Evolutionary conservation across 1,284 basidiomycete species (phyloP), one percentile per base, ranked within the genome.

Genomic region (Moesziomyces antarcticus): DNA sequence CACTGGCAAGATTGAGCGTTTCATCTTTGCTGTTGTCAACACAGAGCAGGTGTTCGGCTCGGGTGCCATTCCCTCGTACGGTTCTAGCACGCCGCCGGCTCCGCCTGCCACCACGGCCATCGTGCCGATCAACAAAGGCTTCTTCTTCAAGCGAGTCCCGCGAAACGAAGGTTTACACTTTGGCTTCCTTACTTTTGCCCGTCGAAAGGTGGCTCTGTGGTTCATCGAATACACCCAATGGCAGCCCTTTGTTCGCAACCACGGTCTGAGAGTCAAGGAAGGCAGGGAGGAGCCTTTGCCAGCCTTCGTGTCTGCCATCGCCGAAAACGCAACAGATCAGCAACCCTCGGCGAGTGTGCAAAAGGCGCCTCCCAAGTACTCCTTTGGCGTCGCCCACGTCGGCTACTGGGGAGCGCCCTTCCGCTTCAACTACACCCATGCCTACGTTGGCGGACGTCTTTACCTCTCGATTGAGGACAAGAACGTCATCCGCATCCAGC

Each of bases 171-270:
- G 27, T 0, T 1, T 20, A 24, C 40, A 55, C 40, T 47, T 54
- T n/a, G 67, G 51, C 18, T 13, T 69, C 20, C 51, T 69, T 33
- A 69, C 67, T 1, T 69, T 69, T 33, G 60, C 67, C 8, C 5
- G 30, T 7, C 3, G 2, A 3, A 18, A 9, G 9, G 60, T 69
- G 18, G 67, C 25, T 13, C n/a, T n/a, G 13, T 69, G 67, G 67
- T 69, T 69, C 35, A 22, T 63, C 14, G 3, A 20, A 1, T 25
- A 44, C 27, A 56, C 67, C 16, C 51, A 41, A 24, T 4, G 16
- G n/a, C 56, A 58, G 16, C 22, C 21, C 16, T 69, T 52, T 22
- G 51, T 63, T 2, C 0, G 1, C 1, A 50, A 33, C 9, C 11
- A 70, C n/a, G 3, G 35, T 7, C 52, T 70, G 21, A 41, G 21